phyloP scores from a whole-genome alignment of 768 basidiomycete genomes.

The Infundibulicybe gibba region DNA sequence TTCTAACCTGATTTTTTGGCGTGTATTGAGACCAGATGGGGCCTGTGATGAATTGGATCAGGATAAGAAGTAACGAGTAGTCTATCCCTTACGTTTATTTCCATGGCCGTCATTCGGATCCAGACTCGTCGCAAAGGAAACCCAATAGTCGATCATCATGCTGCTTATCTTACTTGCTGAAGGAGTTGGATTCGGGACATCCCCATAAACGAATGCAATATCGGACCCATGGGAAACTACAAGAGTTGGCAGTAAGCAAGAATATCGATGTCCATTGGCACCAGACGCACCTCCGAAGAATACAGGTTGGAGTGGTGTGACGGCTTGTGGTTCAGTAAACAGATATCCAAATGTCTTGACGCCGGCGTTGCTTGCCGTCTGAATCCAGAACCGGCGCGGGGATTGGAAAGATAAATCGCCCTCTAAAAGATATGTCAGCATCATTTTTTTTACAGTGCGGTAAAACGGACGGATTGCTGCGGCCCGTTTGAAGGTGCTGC shows the following conservation, averaged over 20 bases:
- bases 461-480: conserved; percentile 22
- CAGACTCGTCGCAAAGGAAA: conserved; percentile 34
- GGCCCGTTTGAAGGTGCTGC: conserved; percentile 33
- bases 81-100: conserved; percentile 17
- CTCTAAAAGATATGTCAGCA: conserved; percentile 4
- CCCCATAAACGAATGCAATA: conserved; percentile 30
- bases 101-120: conserved; percentile 36
- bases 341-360: conserved; percentile 32
- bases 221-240: conserved; percentile 31
- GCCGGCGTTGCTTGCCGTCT: conserved; percentile 24
- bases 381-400: conserved; percentile 28
- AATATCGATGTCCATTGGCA: background rate
- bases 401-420: conserved; percentile 34
- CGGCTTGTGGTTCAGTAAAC: conserved; percentile 31
- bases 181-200: conserved; percentile 17
- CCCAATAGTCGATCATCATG: conserved; percentile 39
- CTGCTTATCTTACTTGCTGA: conserved; percentile 19
- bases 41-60: conserved; percentile 10
- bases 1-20: conserved; percentile 15
- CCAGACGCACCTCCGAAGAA: conserved; percentile 9
- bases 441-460: background rate
- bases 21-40: conserved; percentile 28
- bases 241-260: background rate
- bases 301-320: too few relatives aligned
- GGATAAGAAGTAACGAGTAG: background rate